Conservation (phyloP, 345 rosid genomes). For the Pistacia atlantica region DNA sequence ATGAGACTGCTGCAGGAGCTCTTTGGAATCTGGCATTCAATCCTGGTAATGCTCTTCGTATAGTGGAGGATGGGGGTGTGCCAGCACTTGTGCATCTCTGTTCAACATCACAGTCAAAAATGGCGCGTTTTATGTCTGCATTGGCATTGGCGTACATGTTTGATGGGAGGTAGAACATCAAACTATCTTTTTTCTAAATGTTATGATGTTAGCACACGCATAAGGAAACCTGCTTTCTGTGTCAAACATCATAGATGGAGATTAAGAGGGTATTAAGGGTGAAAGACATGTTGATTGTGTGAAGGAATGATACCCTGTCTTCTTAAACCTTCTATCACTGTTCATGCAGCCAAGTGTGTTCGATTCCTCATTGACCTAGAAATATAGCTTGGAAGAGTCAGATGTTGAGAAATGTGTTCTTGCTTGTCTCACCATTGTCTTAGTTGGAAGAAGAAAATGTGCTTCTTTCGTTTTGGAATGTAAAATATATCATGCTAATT, state of each 20-base stretch:
- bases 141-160: slow-evolving; percentile 44
- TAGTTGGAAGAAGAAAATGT: neutral
- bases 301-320: slow-evolving; percentile 1
- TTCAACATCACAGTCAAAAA: slow-evolving; percentile 40
- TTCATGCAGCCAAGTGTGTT: neutral
- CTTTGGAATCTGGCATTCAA: slow-evolving; percentile 51
- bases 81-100: slow-evolving; percentile 41
- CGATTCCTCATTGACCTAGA: neutral
- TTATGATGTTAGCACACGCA: neutral
- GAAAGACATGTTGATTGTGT: neutral
- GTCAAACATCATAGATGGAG: too few species aligned
- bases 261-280: neutral
- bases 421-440: neutral
- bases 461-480: slow-evolving; percentile 1
- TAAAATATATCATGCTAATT: neutral
- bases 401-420: neutral
- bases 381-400: neutral
- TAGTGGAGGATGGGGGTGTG: slow-evolving; percentile 45
- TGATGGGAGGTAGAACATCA: slow-evolving; percentile 35
- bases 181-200: neutral
- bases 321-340: neutral
- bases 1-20: slow-evolving; percentile 59
- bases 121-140: slow-evolving; percentile 53
- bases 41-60: slow-evolving; percentile 41
- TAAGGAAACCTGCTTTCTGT: neutral